Evolutionary conservation across 2,329 filamentous ascomycete genomes (phyloP), one percentile per base, ranked within the genome.

Genomic region (Malbranchea zuffiana): DNA sequence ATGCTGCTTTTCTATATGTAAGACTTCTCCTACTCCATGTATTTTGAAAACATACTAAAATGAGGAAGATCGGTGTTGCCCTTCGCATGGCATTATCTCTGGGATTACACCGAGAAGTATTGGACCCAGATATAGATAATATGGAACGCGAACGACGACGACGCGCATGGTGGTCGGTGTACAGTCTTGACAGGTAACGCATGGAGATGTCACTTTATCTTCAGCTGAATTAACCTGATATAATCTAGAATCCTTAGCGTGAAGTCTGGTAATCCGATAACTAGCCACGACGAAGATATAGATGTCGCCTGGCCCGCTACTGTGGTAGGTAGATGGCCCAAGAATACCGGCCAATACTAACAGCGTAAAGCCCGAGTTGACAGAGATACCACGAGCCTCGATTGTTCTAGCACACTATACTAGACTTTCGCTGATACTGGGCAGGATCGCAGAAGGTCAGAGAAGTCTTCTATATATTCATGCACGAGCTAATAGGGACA

Each of bases 51-150:
- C n/a, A 25, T 3, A 28, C 42, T 50, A 35, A 47, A 5, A 5
- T 30, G 12, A 7, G n/a, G 12, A 8, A 60, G 57, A 65, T 70
- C 12, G 69, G 69, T 5, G 58, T 69, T 25, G 71, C 71, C 3
- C 51, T 74, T 17, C 65, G 70, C 8, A 74, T 74, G 71, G 71
- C 71, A 6, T 69, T 74, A 19, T 71, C 66, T 5, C 57, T 74
- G 0, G 71, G 70, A 0, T 50, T 74, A n/a, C 70, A 74, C 43
- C 68, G 73, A 40, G 71, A 74, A 42, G 61, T 68, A 0, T 55
- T 56, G 0, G 53, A 62, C 17, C 47, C 55, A 7, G 40, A 46
- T 2, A 53, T 69, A 4, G 60, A 61, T 37, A 58, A 63, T 11
- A 53, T 53, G 1, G 59, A 60, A 7, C 57, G 63, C 23, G 70